Percentiles rank a stretch among this genome's conserved stretches.
These are phyloP conservation scores for Trypanosoma congolense DNA, from an alignment of 208 protist genomes.

Conservation along the genomic window DNA sequence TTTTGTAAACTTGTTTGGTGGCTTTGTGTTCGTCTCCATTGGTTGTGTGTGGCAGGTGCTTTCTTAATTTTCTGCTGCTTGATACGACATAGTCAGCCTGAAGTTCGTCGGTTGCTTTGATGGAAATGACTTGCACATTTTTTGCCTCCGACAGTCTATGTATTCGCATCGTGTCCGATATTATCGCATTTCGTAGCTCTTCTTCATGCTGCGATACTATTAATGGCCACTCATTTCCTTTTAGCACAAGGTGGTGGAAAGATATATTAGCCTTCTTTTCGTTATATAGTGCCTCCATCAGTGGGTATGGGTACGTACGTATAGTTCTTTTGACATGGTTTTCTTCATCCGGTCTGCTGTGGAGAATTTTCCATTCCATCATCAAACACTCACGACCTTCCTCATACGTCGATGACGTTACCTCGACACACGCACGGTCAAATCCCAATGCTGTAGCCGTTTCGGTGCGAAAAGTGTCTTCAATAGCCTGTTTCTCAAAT, in stretches of 20 bases:
- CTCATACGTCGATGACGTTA: constrained; percentile 26
- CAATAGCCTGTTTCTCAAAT: constrained; percentile 47
- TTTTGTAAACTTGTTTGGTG: background rate
- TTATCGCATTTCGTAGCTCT: background rate
- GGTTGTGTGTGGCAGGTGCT: background rate
- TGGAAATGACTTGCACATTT: background rate
- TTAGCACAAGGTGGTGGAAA: background rate
- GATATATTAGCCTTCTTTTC: background rate
- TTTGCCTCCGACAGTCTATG: background rate
- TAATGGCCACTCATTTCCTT: background rate
- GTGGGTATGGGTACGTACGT: background rate
- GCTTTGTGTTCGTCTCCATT: background rate
- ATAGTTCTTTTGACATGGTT: constrained; percentile 33
- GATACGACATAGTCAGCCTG: background rate
- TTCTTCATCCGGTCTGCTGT: constrained; percentile 37
- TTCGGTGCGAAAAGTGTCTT: constrained; percentile 62
- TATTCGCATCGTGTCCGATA: background rate
- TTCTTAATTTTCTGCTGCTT: background rate
- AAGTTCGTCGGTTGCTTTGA: background rate
- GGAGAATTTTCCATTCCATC: constrained; percentile 44
- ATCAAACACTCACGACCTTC: constrained; percentile 34
- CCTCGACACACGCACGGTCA: constrained; percentile 41
- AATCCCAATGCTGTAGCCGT: constrained; percentile 46
- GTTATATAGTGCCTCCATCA: background rate
- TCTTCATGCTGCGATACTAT: background rate